phyloP scores from a whole-genome alignment of 2,329 filamentous ascomycete species.

The Plectosphaerella plurivora region DNA sequence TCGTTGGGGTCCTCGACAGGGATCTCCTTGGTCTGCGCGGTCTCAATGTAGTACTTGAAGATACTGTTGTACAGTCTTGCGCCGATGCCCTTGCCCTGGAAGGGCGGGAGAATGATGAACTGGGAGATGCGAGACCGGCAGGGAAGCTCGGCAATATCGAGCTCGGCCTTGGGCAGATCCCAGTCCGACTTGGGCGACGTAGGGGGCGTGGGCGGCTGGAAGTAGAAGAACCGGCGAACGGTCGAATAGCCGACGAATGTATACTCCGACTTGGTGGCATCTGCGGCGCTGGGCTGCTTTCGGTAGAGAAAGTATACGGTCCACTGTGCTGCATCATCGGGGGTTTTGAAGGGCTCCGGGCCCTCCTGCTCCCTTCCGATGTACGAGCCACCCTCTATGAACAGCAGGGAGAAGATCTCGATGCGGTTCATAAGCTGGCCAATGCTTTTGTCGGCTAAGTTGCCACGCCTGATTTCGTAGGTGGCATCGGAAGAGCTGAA shows the following conservation, averaged over 20 bases:
- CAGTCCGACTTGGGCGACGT: constrained; percentile 33
- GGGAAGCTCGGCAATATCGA: constrained; percentile 56
- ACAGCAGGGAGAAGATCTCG: constrained; percentile 78
- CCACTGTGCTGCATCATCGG: constrained; percentile 73
- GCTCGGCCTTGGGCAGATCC: constrained; percentile 39
- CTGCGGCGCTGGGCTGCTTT: constrained; percentile 42
- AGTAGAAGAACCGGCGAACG: constrained; percentile 79
- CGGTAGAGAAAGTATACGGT: constrained; percentile 84
- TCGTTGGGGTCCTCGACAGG: constrained; percentile 94
- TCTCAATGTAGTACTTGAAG: constrained; percentile 63
- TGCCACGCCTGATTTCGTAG: constrained; percentile 84
- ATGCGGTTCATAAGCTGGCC: constrained; percentile 71
- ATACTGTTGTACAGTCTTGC: constrained; percentile 77
- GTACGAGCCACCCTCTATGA: constrained; percentile 87
- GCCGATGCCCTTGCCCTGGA: constrained; percentile 77
- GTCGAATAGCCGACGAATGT: constrained; percentile 86
- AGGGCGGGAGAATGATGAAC: constrained; percentile 85
- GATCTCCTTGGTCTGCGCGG: constrained; percentile 71
- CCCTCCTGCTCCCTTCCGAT: constrained; percentile 47
- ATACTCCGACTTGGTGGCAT: constrained; percentile 55
- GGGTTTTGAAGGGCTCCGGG: constrained; percentile 18
- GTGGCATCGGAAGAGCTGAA: constrained; percentile 58
- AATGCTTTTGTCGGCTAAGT: constrained; percentile 64
- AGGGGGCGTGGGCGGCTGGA: constrained; percentile 42
- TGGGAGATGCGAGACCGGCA: constrained; percentile 85